A percentile compares a stretch with the other conserved stretches of the same genome.
phyloP scores from a whole-genome alignment of 2,329 filamentous ascomycete genomes.

The Aureobasidium namibiae region DNA sequence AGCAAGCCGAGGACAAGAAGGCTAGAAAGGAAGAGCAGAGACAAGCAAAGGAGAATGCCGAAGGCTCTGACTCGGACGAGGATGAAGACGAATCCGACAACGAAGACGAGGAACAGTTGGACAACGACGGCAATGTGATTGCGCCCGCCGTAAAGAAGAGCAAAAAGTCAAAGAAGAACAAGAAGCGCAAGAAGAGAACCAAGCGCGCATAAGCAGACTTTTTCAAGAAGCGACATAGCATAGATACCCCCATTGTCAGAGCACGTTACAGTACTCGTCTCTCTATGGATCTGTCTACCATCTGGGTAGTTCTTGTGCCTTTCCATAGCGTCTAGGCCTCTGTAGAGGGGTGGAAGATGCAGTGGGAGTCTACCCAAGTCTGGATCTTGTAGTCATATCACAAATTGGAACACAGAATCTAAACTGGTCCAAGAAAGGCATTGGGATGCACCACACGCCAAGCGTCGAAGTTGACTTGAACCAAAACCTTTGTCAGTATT shows the following conservation, averaged over 20 bases:
- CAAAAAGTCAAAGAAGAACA: constrained; percentile 20
- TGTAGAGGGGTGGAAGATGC: no score
- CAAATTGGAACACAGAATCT: no score
- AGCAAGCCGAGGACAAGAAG: constrained; percentile 14
- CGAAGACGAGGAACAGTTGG: constrained; percentile 17
- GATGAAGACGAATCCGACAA: constrained; percentile 16
- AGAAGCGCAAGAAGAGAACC: constrained; percentile 29
- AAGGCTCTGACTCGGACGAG: constrained; percentile 1
- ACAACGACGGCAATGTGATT: constrained; percentile 15
- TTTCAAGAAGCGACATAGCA: neutral
- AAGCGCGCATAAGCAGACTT: constrained; percentile 17
- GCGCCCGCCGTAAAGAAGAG: constrained; percentile 11
- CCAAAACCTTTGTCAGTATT: neutral
- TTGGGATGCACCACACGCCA: neutral
- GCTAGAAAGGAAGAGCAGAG: constrained; percentile 18
- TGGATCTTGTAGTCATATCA: no score
- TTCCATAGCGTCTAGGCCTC: no score
- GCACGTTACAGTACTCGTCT: neutral
- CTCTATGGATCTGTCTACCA: no score
- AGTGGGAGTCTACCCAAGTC: no score
- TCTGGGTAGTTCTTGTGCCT: no score
- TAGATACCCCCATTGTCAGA: neutral
- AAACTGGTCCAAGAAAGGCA: no score
- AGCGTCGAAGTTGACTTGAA: neutral
- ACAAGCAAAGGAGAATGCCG: constrained; percentile 18